Base-by-base conservation (phyloP, 2,329 filamentous ascomycete species). In the Pestalotiopsis sp. region DNA sequence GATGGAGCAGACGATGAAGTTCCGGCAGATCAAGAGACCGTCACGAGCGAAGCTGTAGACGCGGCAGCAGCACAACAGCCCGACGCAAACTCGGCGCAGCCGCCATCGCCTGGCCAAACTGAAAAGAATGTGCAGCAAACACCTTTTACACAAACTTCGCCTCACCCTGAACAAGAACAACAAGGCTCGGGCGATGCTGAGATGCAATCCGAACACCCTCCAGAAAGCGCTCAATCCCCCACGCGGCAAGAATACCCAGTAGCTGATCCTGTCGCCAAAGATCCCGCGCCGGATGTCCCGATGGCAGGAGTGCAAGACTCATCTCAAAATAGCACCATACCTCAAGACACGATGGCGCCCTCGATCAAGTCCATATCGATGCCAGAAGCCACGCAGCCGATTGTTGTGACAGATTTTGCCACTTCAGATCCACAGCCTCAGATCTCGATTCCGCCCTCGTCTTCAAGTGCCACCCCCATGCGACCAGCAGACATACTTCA, bases 171-270 rank as follows among this genome's bases (percentile, higher is more conserved):
- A n/a, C 45, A 52, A 3, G 45, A 52, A 20, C 1, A 52, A 20
- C 45, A 52, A 52, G 45, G 9, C 20, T 52, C 45, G 20, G 20
- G 20, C 7, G 45, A 23, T 52, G 45, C 45, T 20, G 45, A 52
- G 17, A 20, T 17, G 17, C 45, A 52, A 52, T 52, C 45, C 6
- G 45, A 52, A 9, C 17, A n/a, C 6, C 45, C 45, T 52, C 45
- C 17, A 52, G 45, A 23, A 20, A 20, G 20, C 3, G 20, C 20
- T 52, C 45, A 17, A 39, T 23, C 59, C 27, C 70, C 72, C 45
- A 36, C 68, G 58, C 72, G 72, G 23, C 27, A 62, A 7, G 52
- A 36, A 25, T 66, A 74, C 45, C 70, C 73, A 62, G 67, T 66
- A 27, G 64, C 69, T 67, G 66, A 68, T 52, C 45, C 9, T 14